Evolutionary conservation across 441 rosid genomes (phyloP), one percentile per base, ranked within the genome.

Genomic region (Populus trichocarpa): DNA sequence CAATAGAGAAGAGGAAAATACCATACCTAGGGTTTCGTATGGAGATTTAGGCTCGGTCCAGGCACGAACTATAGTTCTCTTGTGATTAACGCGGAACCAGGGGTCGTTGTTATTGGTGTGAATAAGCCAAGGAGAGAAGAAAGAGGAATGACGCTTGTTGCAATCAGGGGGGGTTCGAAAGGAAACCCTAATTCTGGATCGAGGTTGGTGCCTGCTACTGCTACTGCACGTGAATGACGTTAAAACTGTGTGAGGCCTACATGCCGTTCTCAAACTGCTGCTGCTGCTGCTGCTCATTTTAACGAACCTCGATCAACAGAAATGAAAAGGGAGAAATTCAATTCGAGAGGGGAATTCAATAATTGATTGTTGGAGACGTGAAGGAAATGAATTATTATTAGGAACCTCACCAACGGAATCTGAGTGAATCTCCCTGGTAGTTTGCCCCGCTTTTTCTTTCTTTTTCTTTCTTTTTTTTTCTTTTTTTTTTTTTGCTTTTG

Each of bases 1-100:
- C 16, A 10, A 40, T 9, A 65, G 30, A 2, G 8, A 71, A n/a
- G 13, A 70, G 26, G 42, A 9, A 23, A 57, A 18, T 8, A 72
- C 0, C 25, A 75, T 91, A 93, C 99, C 99, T 8, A 96, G 93
- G 74, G 99, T 96, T 74, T 94, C 97, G 67, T 96, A 94, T 0
- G 99, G 99, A 80, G 98, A 90, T 80, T 87, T 91, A 83, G 87
- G 89, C 74, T 90, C 81, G 26, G 83, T 75, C 97, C 99, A 91
- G 8, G 96, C 94, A 74, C 88, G 84, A 68, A 81, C 91, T 0
- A 83, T 70, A 40, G 92, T 90, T 80, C 87, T 89, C 84, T 91
- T 87, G 80, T 89, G 97, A 76, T 75, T 85, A 77, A 77, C 73
- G 50, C 96, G 87, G 83, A 86, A 90, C 93, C 90, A 85, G 26